These are phyloP conservation scores for Aspergillus costaricaensis DNA, from an alignment of 2,329 filamentous ascomycete species.

Conservation along the genomic window DNA sequence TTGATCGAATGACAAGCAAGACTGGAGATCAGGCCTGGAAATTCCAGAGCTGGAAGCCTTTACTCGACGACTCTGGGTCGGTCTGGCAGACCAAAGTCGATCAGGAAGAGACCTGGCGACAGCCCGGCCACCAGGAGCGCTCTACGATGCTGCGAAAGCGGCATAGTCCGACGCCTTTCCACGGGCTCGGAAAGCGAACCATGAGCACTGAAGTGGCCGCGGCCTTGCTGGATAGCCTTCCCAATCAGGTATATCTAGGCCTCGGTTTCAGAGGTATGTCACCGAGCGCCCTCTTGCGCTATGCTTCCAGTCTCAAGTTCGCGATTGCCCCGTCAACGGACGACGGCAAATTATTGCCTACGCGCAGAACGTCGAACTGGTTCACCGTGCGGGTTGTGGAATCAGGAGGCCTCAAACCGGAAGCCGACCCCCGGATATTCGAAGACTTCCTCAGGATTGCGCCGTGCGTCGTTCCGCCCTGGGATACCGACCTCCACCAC, in stretches of 20 bases:
- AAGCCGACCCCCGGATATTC: constrained; percentile 48
- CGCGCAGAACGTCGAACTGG: constrained; percentile 37
- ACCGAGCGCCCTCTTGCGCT: constrained; percentile 31
- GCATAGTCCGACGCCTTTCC: constrained; percentile 31
- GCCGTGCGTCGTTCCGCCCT: constrained; percentile 34
- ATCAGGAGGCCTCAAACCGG: constrained; percentile 48
- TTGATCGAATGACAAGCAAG: constrained; percentile 35
- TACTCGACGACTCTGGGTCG: constrained; percentile 29
- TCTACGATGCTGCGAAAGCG: constrained; percentile 18
- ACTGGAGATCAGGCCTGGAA: constrained; percentile 39
- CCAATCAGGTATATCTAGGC: constrained; percentile 49
- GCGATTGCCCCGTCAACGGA: constrained; percentile 10
- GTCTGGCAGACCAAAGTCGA: constrained; percentile 40
- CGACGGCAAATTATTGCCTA: constrained; percentile 30
- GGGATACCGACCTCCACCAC: constrained; percentile 28
- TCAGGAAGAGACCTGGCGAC: constrained; percentile 39
- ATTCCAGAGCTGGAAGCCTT: constrained; percentile 43
- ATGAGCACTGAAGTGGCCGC: constrained; percentile 62
- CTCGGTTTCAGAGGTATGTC: constrained; percentile 35
- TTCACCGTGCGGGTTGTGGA: constrained; percentile 55
- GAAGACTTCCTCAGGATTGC: constrained; percentile 42
- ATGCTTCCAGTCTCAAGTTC: constrained; percentile 25
- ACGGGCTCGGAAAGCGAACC: constrained; percentile 48
- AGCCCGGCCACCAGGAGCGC: constrained; percentile 24
- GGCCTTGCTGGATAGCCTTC: constrained; percentile 56